Base-by-base conservation (phyloP, 768 basidiomycete genomes). In the Tricholoma furcatifolium region DNA sequence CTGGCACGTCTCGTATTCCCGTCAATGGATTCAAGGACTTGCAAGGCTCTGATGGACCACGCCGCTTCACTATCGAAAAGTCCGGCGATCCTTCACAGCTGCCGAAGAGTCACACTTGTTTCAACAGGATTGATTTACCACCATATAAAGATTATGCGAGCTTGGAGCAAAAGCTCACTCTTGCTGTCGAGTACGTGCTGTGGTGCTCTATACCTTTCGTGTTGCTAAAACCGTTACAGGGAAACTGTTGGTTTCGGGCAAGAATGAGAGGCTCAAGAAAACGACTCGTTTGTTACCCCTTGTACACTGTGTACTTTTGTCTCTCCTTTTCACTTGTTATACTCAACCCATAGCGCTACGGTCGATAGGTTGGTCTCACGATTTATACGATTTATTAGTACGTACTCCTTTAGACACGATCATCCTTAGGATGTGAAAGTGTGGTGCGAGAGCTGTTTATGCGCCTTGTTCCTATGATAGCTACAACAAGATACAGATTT, bases 11-110 rank as follows among this genome's bases (percentile, higher is more conserved):
- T 11, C 88, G 96, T 58, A 95, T 97, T 58, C 96, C 96, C 12
- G 96, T 97, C 71, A 97, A 96, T 64, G 97, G 97, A 0, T 98
- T 98, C 82, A 98, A 97, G 70, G 97, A 98, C 62, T 73, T 98
- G 15, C 97, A 98, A 72, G 97, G 97, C 15, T 96, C 93, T 2
- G 97, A 99, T 68, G 97, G 96, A 9, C 96, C 95, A 20, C 77
- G 96, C 44, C 82, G 96, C 43, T 99, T 99, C 72, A 99, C 97
- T 7, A 98, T 99, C 65, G 97, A 99, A 72, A 98, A 98, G 74
- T 91, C 93, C 32, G 97, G 97, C 23, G 97, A 99, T 64, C 91
- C 94, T 18, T 90, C 89, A 20, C 94, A 97, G 68, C 72, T 99
- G 63, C 97, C 97, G 1, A 99, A 98, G 85, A 91, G 88, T 68